These are phyloP conservation scores for Quercus cerris DNA, from an alignment of 306 rosid species.

Conservation along the genomic window DNA sequence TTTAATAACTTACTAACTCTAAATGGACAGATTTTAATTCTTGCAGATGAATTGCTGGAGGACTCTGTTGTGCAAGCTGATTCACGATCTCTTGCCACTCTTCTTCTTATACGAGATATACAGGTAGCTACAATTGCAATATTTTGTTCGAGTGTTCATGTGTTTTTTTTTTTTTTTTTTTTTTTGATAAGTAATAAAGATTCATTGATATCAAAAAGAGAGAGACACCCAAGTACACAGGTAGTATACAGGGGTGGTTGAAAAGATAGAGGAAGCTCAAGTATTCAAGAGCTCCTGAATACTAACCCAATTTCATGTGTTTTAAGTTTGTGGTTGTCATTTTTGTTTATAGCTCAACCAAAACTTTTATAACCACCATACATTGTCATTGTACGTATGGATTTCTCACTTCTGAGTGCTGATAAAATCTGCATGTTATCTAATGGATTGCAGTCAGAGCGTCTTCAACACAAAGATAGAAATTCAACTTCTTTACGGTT, in stretches of 20 bases:
- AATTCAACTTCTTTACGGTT: constrained; percentile 61
- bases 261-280: no score
- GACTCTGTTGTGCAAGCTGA: constrained; percentile 97
- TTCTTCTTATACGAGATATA: constrained; percentile 95
- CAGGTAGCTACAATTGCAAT: constrained; percentile 57
- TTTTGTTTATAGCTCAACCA: not conserved
- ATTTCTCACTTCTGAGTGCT: not conserved
- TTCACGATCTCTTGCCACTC: constrained; percentile 94
- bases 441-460: constrained; percentile 62
- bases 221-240: no score
- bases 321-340: not conserved
- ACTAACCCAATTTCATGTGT: not conserved
- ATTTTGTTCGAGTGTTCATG: not conserved
- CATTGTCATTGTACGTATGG: not conserved
- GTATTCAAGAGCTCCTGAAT: no score
- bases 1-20: constrained; percentile 59
- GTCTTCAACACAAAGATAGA: constrained; percentile 77
- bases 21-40: constrained; percentile 84
- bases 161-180: not conserved
- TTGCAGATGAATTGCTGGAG: constrained; percentile 96
- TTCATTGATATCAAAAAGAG: no score
- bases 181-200: no score
- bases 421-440: constrained; percentile 3
- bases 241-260: no score
- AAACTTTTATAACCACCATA: not conserved